Conservation (phyloP, 2,329 filamentous ascomycete species). For the Aspergillus amoenus region DNA sequence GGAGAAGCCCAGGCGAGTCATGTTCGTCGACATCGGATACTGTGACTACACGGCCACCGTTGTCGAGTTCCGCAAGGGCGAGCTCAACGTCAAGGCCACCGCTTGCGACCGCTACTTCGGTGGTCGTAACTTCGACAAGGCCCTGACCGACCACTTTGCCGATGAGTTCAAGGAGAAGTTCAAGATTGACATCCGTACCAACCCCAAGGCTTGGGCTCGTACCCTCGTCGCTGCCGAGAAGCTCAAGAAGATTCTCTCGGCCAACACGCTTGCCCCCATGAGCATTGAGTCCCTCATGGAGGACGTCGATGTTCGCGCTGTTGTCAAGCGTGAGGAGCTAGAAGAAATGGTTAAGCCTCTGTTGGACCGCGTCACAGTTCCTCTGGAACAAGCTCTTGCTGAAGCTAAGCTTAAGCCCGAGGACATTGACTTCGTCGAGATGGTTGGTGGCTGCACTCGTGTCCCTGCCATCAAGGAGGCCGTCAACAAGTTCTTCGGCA, state of each 20-base stretch:
- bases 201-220: conserved; percentile 85
- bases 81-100: conserved; percentile 89
- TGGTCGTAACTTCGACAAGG: conserved; percentile 95
- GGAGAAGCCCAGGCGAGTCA: conserved; percentile 87
- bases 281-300: conserved; percentile 99
- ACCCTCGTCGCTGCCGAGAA: conserved; percentile 90
- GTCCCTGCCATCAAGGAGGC: conserved; percentile 88
- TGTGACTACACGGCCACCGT: conserved; percentile 93
- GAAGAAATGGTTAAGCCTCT: conserved; percentile 87
- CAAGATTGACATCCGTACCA: conserved; percentile 91
- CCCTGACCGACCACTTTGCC: conserved; percentile 89
- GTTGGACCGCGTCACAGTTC: conserved; percentile 67
- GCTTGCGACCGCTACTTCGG: conserved; percentile 95
- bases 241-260: conserved; percentile 96
- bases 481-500: conserved; percentile 88
- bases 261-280: conserved; percentile 86
- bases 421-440: conserved; percentile 89
- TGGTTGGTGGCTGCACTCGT: conserved; percentile 93
- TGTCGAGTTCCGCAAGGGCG: conserved; percentile 95
- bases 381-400: conserved; percentile 88
- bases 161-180: conserved; percentile 97
- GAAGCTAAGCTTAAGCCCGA: conserved; percentile 88
- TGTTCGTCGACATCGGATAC: conserved; percentile 93
- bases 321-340: conserved; percentile 92
- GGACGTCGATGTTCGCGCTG: conserved; percentile 83